Evolutionary conservation across 2,329 filamentous ascomycete genomes (phyloP).

Genomic region (Oidium heveae): DNA sequence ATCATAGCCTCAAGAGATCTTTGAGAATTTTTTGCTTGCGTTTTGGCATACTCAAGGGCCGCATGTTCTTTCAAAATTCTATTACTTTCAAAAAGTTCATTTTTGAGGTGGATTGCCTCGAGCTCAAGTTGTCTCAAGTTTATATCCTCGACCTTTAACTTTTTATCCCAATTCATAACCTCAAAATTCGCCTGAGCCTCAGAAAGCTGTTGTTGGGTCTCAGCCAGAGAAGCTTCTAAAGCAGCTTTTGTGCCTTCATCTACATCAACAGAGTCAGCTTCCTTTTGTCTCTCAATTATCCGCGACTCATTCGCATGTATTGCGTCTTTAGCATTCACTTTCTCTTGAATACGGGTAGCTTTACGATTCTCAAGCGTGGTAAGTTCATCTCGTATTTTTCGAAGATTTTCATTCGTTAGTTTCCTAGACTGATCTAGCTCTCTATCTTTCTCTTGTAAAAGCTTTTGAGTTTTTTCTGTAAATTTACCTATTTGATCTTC

Average conservation of each 20-base stretch:
- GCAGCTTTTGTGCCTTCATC: conserved; percentile 69
- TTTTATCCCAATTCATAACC: conserved; percentile 40
- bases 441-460: conserved; percentile 53
- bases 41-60: conserved; percentile 58
- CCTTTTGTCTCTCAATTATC: conserved; percentile 36
- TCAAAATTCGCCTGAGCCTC: conserved; percentile 37
- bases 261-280: conserved; percentile 46
- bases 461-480: conserved; percentile 48
- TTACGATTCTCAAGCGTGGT: conserved; percentile 51
- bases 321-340: conserved; percentile 45
- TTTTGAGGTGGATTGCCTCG: conserved; percentile 43
- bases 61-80: conserved; percentile 61
- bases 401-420: conserved; percentile 48
- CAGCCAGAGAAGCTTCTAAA: conserved; percentile 47
- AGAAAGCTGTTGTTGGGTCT: conserved; percentile 37
- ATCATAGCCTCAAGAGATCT: conserved; percentile 54
- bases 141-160: conserved; percentile 39
- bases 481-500: conserved; percentile 53
- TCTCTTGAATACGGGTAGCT: conserved; percentile 46
- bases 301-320: conserved; percentile 52
- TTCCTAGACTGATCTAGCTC: conserved; percentile 50
- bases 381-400: conserved; percentile 44
- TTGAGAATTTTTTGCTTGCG: conserved; percentile 49
- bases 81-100: conserved; percentile 66
- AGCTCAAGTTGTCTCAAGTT: conserved; percentile 45